Evolutionary conservation across 805 yeast species (phyloP).

Genomic region (Kuraishia molischiana): DNA sequence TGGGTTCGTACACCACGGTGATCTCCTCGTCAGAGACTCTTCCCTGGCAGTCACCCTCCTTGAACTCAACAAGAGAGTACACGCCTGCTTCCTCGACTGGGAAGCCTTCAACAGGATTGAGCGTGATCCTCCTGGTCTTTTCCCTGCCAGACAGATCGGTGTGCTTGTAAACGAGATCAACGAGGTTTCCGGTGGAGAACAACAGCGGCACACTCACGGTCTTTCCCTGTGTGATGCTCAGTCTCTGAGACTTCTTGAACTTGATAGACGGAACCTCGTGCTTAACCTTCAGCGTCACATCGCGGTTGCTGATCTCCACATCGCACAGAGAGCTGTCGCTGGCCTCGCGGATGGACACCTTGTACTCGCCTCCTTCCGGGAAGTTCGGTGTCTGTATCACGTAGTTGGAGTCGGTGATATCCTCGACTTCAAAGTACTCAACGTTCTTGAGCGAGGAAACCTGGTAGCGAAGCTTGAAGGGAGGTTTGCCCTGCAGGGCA

Average conservation of each 20-base stretch:
- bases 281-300: slow-evolving; percentile 58
- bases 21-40: slow-evolving; percentile 14
- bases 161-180: slow-evolving; percentile 22
- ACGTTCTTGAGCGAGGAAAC: slow-evolving; percentile 46
- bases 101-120: slow-evolving; percentile 17
- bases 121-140: slow-evolving; percentile 5
- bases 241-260: slow-evolving; percentile 17
- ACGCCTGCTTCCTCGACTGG: slow-evolving; percentile 29
- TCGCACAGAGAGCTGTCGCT: slow-evolving; percentile 73
- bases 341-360: slow-evolving; percentile 51
- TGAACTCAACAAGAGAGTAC: slow-evolving; percentile 28
- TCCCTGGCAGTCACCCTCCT: slow-evolving; percentile 38
- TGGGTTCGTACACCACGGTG: slow-evolving; percentile 17
- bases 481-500: slow-evolving; percentile 67
- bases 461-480: slow-evolving; percentile 64
- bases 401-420: slow-evolving; percentile 26
- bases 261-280: slow-evolving; percentile 49
- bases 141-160: slow-evolving; percentile 10
- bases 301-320: slow-evolving; percentile 57
- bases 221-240: slow-evolving; percentile 54
- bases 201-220: slow-evolving; percentile 42
- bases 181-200: slow-evolving; percentile 20
- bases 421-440: slow-evolving; percentile 27
- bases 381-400: slow-evolving; percentile 46
- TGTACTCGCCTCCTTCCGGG: slow-evolving; percentile 63